A percentile compares a stretch with the other conserved stretches of the same genome.
Evolutionary conservation across 257 asterid species (phyloP).

Genomic region (Solanum phureja): DNA sequence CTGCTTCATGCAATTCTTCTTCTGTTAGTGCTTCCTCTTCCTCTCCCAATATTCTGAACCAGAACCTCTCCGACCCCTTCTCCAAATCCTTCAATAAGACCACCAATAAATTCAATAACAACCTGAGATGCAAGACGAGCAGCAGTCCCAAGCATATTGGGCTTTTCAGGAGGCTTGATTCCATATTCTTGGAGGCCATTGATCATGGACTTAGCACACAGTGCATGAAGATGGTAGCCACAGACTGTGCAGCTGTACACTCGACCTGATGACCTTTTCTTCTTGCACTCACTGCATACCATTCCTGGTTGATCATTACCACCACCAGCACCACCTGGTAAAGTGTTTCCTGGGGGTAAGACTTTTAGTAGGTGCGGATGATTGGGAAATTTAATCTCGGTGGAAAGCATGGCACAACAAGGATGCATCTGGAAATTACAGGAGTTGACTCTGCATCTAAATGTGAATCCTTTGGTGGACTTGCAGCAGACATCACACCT

Average conservation of each 20-base stretch:
- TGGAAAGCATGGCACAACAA: constrained; percentile 67
- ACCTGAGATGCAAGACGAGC: constrained; percentile 70
- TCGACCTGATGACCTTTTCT: constrained; percentile 38
- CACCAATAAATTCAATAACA: constrained; percentile 59
- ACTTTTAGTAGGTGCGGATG: constrained; percentile 50
- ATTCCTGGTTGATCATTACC: background rate
- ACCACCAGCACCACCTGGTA: background rate
- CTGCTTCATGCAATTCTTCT: background rate
- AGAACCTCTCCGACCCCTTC: constrained; percentile 70
- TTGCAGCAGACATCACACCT: constrained; percentile 64
- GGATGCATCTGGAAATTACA: constrained; percentile 94
- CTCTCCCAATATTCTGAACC: constrained; percentile 38
- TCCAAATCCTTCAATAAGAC: constrained; percentile 65
- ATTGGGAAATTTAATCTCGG: constrained; percentile 22
- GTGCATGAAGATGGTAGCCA: constrained; percentile 61
- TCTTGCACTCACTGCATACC: constrained; percentile 49
- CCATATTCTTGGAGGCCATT: constrained; percentile 65
- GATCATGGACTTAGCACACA: constrained; percentile 53
- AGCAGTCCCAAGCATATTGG: constrained; percentile 50
- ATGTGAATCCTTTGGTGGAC: constrained; percentile 60
- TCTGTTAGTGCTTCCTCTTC: constrained; percentile 17
- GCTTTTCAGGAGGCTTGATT: constrained; percentile 44
- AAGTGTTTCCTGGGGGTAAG: constrained; percentile 18
- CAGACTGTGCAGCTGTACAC: constrained; percentile 61
- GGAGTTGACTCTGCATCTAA: constrained; percentile 47